These are phyloP conservation scores for Nicotiana paniculata DNA, from an alignment of 257 asterid species.

Conservation along the genomic window DNA sequence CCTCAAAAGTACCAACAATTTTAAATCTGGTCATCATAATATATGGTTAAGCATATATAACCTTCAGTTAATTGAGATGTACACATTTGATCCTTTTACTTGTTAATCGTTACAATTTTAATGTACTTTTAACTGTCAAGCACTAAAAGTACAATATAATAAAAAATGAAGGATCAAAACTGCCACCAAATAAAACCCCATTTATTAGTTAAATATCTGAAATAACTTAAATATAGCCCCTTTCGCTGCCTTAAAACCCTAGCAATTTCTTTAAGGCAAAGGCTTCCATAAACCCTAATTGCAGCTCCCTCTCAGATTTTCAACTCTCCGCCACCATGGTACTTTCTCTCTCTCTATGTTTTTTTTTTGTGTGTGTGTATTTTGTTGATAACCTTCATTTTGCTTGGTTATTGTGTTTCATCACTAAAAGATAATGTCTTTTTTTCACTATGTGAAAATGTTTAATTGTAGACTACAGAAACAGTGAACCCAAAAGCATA, in stretches of 20 bases:
- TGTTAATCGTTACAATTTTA: no score
- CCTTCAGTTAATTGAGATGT: no score
- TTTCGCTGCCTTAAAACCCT: not conserved
- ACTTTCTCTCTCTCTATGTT: not conserved
- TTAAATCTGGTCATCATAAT: no score
- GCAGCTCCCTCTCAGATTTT: not conserved
- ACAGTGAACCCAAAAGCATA: conserved; percentile 84
- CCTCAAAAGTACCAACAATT: no score
- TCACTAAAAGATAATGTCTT: not conserved
- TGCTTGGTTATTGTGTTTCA: not conserved
- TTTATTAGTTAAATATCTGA: not conserved
- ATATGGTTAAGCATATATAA: no score
- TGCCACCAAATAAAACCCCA: not conserved
- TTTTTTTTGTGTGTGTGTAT: not conserved
- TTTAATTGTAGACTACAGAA: conserved; percentile 18
- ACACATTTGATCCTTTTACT: no score
- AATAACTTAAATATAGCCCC: not conserved
- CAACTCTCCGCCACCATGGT: conserved; percentile 8
- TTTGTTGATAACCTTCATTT: not conserved
- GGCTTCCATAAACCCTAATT: not conserved
- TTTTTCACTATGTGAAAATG: not conserved
- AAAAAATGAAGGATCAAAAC: not conserved
- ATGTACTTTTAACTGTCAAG: not conserved
- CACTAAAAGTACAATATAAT: not conserved
- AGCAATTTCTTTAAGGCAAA: not conserved